phyloP scores from a whole-genome alignment of 192 early-diverging fungal genomes.

The Coemansia reversa region DNA sequence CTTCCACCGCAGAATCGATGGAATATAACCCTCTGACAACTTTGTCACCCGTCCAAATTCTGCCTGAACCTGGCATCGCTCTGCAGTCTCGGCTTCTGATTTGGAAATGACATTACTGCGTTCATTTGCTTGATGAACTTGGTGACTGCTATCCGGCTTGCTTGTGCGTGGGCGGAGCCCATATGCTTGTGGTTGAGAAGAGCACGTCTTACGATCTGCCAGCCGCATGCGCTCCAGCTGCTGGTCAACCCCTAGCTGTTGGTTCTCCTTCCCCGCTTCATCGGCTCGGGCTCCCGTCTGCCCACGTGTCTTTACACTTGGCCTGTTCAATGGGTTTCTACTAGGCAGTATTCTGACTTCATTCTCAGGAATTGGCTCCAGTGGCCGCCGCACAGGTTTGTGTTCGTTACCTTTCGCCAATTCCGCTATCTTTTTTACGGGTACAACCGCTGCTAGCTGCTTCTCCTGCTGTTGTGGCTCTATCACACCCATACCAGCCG shows the following conservation, averaged over 20 bases:
- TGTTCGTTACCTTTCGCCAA: neutral
- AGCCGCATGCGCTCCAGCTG: constrained; percentile 12
- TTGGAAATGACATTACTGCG: neutral
- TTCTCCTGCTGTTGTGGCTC: neutral
- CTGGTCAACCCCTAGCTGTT: neutral
- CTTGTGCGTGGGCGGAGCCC: constrained; percentile 25
- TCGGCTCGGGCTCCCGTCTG: constrained; percentile 9
- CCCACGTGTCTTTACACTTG: neutral
- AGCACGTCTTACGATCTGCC: constrained; percentile 1
- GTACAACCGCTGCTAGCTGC: neutral
- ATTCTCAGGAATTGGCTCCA: constrained; percentile 39
- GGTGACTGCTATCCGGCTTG: constrained; percentile 4
- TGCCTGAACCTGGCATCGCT: constrained; percentile 22
- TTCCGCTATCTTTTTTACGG: neutral
- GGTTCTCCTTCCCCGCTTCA: constrained; percentile 37
- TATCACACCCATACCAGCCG: neutral
- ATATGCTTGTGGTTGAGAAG: constrained; percentile 19
- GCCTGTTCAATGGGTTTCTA: neutral
- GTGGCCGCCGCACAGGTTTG: constrained; percentile 13
- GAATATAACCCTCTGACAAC: constrained; percentile 43
- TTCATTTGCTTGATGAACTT: neutral
- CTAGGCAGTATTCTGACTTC: constrained; percentile 5
- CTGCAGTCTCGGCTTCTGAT: constrained; percentile 7
- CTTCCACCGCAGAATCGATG: constrained; percentile 44
- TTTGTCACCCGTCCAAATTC: constrained; percentile 45